Base-by-base conservation (phyloP, 331 rosid species). In the Dryas integrifolia region DNA sequence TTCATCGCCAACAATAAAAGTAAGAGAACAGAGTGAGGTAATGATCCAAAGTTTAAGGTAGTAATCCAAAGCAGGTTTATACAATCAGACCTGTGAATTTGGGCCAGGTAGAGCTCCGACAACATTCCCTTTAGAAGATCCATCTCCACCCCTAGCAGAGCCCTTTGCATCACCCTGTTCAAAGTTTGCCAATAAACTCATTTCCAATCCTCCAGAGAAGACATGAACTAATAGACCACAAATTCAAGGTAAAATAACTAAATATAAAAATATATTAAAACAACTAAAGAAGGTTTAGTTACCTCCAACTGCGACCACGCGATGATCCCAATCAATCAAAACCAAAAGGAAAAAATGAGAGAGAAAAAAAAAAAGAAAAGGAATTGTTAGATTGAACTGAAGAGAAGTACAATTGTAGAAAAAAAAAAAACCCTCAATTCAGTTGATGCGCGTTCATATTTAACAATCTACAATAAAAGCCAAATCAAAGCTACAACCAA, bases 81-180 rank as follows among this genome's bases (percentile, higher is more conserved):
- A 53, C 13, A 60, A 83, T 41, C 52, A 72, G 43, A 84, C 97
- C 98, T 92, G 96, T 56, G 88, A 47, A 82, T 83, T 92, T 80
- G 87, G 96, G 46, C 74, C 87, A 67, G 83, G 79, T 77, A 80
- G 67, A 61, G 80, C 73, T 56, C 84, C 86, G 65, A 82, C 85
- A 44, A 81, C 84, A 65, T 86, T 93, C 75, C 90, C 82, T 81
- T 87, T 90, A 44, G 60, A 78, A 80, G 98, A 86, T 39, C 86
- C 87, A 72, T 90, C 96, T 69, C 93, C 89, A 73, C 88, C 83
- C 82, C 98, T 90, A 15, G 85, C 84, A 82, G 96, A 73, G 57
- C 96, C 98, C 83, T 90, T 92, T 52, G 90, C 85, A 76, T 92
- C 98, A 72, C 96, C 96, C 98, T 92, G 82, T 80, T 79, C 58